Base-by-base conservation (phyloP, 257 asterid genomes). In the Mitragyna speciosa region DNA sequence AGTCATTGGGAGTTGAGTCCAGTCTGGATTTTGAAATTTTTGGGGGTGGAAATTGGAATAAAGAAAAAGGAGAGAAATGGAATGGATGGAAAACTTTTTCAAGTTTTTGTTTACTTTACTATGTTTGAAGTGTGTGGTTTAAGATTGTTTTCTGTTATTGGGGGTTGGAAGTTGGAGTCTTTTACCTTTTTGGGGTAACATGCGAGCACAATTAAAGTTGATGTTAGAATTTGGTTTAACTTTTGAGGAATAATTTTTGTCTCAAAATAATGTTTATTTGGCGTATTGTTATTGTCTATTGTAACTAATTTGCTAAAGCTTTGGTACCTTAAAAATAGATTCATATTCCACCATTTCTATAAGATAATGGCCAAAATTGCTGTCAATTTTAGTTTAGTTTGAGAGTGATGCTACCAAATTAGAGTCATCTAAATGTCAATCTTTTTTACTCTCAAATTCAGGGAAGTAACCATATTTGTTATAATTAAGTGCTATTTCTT, bases 1-100 rank as follows among this genome's bases (percentile, higher is more conserved):
- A 76, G 84, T 85, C 80, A 83, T 78, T 86, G 82, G 76, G 66
- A 66, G 73, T 81, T 70, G 83, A 76, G 45, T 81, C 86, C 82
- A 81, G 82, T 70, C 71, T 48, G 87, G 83, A 77, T 52, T 52
- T 83, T 81, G 58, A 49, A 71, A 33, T 65, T 36, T 70, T 19
- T 2, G 30, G 33, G 45, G 39, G 39, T 64, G 70, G 70, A 28
- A 64, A 64, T 24, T 56, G 36, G 24, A 41, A 39, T 14, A 22
- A 41, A 24, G 15, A 12, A 26, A 75, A 9, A 70, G 80, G 68
- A 48, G 49, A 43, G 52, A 49, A 36, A 69, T 30, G 51, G 73
- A 24, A 49, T n/a, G 12, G 17, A 58, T 47, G 49, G 71, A 43
- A 65, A 73, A 74, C n/a, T 43, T 54, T 56, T 6, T 69, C 5